Evolutionary conservation across 805 yeast genomes (phyloP).

Genomic region (Kuraishia piskuri): DNA sequence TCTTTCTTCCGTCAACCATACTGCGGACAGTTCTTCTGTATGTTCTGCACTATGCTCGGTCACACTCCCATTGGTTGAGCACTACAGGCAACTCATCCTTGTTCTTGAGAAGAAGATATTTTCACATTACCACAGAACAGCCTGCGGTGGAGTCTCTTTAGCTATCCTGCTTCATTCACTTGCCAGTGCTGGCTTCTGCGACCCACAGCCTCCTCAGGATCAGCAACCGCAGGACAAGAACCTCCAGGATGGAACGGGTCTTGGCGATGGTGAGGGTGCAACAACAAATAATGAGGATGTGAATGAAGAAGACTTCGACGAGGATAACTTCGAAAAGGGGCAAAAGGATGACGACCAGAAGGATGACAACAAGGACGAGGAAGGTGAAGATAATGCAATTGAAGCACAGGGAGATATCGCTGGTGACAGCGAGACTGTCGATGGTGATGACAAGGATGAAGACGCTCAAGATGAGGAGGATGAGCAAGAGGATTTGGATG

Average conservation of each 20-base stretch:
- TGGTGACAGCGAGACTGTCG: constrained; percentile 77
- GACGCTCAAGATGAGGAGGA: constrained; percentile 42
- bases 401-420: constrained; percentile 97
- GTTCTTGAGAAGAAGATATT: constrained; percentile 35
- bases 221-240: constrained; percentile 47
- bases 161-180: constrained; percentile 47
- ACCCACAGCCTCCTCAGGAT: constrained; percentile 73
- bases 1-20: constrained; percentile 23
- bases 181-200: constrained; percentile 81
- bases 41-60: constrained; percentile 43
- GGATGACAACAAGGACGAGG: constrained; percentile 53
- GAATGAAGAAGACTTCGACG: constrained; percentile 80
- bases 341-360: constrained; percentile 49
- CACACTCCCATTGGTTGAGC: constrained; percentile 53
- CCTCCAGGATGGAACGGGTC: constrained; percentile 85
- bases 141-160: constrained; percentile 57
- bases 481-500: constrained; percentile 72
- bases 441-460: constrained; percentile 51
- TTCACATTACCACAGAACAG: constrained; percentile 39
- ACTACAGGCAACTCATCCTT: constrained; percentile 44
- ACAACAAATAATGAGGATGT: constrained; percentile 73
- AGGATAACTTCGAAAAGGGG: constrained; percentile 56
- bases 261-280: constrained; percentile 78
- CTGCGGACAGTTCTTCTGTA: constrained; percentile 25
- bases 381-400: constrained; percentile 82